These are phyloP conservation scores for Petunia axillaris DNA, from an alignment of 257 asterid genomes.

Conservation along the genomic window DNA sequence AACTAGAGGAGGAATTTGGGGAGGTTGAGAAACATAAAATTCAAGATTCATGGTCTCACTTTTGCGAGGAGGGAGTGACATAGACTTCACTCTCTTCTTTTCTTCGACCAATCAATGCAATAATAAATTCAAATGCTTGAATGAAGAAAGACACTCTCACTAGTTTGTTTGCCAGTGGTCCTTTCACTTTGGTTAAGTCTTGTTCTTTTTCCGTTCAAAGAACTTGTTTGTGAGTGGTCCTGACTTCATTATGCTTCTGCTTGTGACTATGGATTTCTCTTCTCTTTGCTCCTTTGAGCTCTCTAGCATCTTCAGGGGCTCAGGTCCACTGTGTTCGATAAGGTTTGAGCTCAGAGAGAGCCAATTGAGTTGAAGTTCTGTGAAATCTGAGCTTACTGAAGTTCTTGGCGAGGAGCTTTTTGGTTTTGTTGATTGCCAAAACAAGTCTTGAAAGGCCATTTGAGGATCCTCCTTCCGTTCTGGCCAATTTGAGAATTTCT, in stretches of 20 bases:
- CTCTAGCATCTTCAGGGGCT: slow-evolving; percentile 40
- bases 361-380: slow-evolving; percentile 31
- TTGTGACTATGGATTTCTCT: slow-evolving; percentile 28
- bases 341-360: slow-evolving; percentile 37
- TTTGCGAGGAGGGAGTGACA: no score
- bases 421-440: slow-evolving; percentile 57
- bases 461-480: slow-evolving; percentile 41
- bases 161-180: no score
- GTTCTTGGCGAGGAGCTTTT: slow-evolving; percentile 56
- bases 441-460: slow-evolving; percentile 60
- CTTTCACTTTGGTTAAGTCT: no score
- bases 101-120: no score
- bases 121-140: no score
- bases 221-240: slow-evolving; percentile 32
- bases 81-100: no score
- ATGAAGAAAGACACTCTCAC: no score
- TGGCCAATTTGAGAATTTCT: slow-evolving; percentile 70
- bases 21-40: no score
- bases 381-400: slow-evolving; percentile 41
- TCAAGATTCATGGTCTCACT: no score
- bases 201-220: no score
- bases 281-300: slow-evolving; percentile 30
- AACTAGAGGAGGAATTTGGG: no score
- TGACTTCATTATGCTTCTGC: slow-evolving; percentile 53
- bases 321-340: slow-evolving; percentile 50